Evolutionary conservation across 2,329 filamentous ascomycete genomes (phyloP).

Genomic region (Plectosphaerella plurivora): DNA sequence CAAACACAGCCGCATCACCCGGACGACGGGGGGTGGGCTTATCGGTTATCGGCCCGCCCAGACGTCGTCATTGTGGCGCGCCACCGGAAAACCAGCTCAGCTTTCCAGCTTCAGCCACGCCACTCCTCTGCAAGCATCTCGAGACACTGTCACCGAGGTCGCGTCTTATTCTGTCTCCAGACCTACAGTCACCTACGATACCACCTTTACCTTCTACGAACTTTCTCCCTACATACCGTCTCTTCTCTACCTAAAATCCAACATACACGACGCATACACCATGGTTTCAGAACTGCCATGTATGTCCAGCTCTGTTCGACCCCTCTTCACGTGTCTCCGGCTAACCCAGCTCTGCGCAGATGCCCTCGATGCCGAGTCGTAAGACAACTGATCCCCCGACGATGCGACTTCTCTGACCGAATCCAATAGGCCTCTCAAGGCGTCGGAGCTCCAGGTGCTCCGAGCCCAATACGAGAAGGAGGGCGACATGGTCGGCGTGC

Average conservation of each 20-base stretch:
- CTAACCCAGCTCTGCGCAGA: constrained; percentile 49
- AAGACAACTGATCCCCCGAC: constrained; percentile 19
- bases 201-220: no score
- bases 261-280: constrained; percentile 13
- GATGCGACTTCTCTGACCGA: constrained; percentile 1
- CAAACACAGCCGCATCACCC: constrained; percentile 17
- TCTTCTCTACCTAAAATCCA: no score
- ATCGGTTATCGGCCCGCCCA: background rate
- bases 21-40: constrained; percentile 18
- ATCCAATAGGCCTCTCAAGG: constrained; percentile 69
- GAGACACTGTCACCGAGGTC: background rate
- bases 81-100: background rate
- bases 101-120: constrained; percentile 3
- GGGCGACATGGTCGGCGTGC: constrained; percentile 91
- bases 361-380: constrained; percentile 97
- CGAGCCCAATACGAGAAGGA: constrained; percentile 96
- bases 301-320: constrained; percentile 22
- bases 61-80: constrained; percentile 3
- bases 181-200: no score
- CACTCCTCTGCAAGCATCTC: background rate
- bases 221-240: no score
- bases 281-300: constrained; percentile 47
- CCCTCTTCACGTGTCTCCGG: background rate
- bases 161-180: background rate
- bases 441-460: constrained; percentile 87